Conservation (phyloP, 495 filamentous ascomycete species). For the Delitschia confertaspora region DNA sequence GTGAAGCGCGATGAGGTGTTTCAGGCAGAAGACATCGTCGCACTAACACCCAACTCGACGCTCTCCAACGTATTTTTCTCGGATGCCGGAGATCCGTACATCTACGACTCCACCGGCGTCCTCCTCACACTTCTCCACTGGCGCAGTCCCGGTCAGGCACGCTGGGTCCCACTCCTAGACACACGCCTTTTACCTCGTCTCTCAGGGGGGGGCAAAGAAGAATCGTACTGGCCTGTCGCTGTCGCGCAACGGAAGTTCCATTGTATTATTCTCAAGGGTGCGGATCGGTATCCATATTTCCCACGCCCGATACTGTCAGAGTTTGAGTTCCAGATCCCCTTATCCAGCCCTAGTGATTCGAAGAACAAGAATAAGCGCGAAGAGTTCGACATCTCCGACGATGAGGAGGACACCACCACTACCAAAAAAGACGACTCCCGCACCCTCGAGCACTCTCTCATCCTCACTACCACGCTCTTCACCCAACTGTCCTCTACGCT, state of each 20-base stretch:
- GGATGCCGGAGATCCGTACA: conserved; percentile 81
- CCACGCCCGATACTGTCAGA: conserved; percentile 84
- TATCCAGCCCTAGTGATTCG: conserved; percentile 43
- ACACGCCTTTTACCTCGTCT: conserved; percentile 75
- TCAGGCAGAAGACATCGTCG: conserved; percentile 85
- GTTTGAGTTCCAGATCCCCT: conserved; percentile 83
- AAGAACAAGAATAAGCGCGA: conserved; percentile 31
- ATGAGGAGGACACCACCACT: conserved; percentile 33
- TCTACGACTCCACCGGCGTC: conserved; percentile 86
- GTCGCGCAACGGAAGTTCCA: conserved; percentile 89
- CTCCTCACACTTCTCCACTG: conserved; percentile 83
- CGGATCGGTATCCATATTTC: conserved; percentile 89
- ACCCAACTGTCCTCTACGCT: conserved; percentile 64
- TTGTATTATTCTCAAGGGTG: conserved; percentile 97
- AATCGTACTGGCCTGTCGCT: conserved; percentile 91
- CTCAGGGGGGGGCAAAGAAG: conserved; percentile 71
- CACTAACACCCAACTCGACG: conserved; percentile 60
- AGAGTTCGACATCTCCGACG: conserved; percentile 32
- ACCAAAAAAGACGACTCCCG: conserved; percentile 31
- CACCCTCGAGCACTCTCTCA: conserved; percentile 63
- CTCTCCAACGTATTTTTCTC: conserved; percentile 85
- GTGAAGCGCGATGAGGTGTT: conserved; percentile 86
- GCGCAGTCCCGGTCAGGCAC: conserved; percentile 73
- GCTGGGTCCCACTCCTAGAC: conserved; percentile 86
- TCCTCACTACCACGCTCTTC: conserved; percentile 62